A percentile compares a stretch with the other conserved stretches of the same genome.
phyloP scores from a whole-genome alignment of 371 early-diverging fungal species.

The Actinomortierella wolfii region DNA sequence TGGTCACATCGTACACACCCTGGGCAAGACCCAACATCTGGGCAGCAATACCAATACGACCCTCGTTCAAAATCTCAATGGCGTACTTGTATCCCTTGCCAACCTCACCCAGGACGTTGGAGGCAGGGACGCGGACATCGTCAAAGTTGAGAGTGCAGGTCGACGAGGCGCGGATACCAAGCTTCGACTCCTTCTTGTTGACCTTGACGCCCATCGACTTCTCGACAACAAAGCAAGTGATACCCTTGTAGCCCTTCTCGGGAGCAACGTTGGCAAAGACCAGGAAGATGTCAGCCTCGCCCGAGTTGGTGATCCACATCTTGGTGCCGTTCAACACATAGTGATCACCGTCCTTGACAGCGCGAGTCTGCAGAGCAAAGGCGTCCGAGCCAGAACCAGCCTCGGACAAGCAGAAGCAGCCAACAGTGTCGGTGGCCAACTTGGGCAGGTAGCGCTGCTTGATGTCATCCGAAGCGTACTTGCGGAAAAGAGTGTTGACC shows the following conservation, averaged over 20 bases:
- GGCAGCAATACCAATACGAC: slow-evolving; percentile 97
- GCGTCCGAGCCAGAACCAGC: slow-evolving; percentile 95
- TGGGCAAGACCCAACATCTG: slow-evolving; percentile 98
- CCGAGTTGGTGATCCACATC: slow-evolving; percentile 93
- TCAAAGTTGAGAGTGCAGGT: slow-evolving; percentile 96
- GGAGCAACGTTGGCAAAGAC: slow-evolving; percentile 98
- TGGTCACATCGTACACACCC: slow-evolving; percentile 88
- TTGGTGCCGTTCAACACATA: slow-evolving; percentile 92
- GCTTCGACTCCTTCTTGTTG: slow-evolving; percentile 97
- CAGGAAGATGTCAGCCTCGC: slow-evolving; percentile 93
- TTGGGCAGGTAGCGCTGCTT: slow-evolving; percentile 85
- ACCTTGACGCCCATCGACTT: slow-evolving; percentile 93
- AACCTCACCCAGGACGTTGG: slow-evolving; percentile 90
- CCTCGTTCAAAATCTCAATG: slow-evolving; percentile 97
- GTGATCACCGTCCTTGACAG: slow-evolving; percentile 88
- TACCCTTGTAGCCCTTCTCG: slow-evolving; percentile 96
- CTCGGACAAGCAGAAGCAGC: slow-evolving; percentile 96
- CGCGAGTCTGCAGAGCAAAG: slow-evolving; percentile 93
- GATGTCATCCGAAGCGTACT: slow-evolving; percentile 77
- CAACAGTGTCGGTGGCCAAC: slow-evolving; percentile 85
- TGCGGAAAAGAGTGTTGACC: slow-evolving; percentile 93
- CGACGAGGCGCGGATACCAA: slow-evolving; percentile 96
- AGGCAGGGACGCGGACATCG: slow-evolving; percentile 88
- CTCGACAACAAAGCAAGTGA: slow-evolving; percentile 97
- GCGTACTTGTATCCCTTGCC: slow-evolving; percentile 99